phyloP scores from a whole-genome alignment of 2,329 filamentous ascomycete genomes.

The Aureobasidium zeae region DNA sequence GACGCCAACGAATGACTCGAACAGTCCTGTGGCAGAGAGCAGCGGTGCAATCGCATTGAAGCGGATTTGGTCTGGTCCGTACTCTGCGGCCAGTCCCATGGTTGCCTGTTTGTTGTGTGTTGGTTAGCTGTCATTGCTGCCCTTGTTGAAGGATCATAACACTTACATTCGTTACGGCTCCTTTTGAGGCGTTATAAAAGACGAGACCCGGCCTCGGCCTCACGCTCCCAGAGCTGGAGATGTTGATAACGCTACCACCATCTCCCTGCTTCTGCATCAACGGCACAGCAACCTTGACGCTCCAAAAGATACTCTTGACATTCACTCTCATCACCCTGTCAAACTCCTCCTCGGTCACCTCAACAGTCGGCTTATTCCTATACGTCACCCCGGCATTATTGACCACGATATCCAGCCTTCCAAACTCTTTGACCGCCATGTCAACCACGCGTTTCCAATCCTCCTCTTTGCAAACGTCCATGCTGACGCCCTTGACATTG shows the following conservation, averaged over 20 bases:
- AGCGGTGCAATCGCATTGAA: slow-evolving; percentile 63
- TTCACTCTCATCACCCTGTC: slow-evolving; percentile 60
- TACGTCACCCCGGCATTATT: slow-evolving; percentile 55
- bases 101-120: too few species aligned
- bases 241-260: slow-evolving; percentile 54
- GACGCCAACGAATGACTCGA: slow-evolving; percentile 50
- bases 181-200: slow-evolving; percentile 64
- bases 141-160: too few species aligned
- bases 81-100: slow-evolving; percentile 60
- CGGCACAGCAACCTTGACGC: slow-evolving; percentile 49
- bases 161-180: slow-evolving; percentile 46
- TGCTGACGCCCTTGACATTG: slow-evolving; percentile 34
- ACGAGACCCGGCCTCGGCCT: slow-evolving; percentile 54
- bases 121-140: too few species aligned
- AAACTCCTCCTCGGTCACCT: slow-evolving; percentile 58
- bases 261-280: slow-evolving; percentile 50
- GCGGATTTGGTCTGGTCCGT: slow-evolving; percentile 57
- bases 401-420: slow-evolving; percentile 48
- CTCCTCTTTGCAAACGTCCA: slow-evolving; percentile 34
- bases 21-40: slow-evolving; percentile 56
- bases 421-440: slow-evolving; percentile 38
- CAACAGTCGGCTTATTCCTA: slow-evolving; percentile 51
- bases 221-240: slow-evolving; percentile 55
- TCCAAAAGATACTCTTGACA: slow-evolving; percentile 56
- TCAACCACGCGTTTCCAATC: slow-evolving; percentile 47